A percentile compares a stretch with the other conserved stretches of the same genome.
Conservation (phyloP, 495 filamentous ascomycete genomes). For the Chaetomidium leptoderma region DNA sequence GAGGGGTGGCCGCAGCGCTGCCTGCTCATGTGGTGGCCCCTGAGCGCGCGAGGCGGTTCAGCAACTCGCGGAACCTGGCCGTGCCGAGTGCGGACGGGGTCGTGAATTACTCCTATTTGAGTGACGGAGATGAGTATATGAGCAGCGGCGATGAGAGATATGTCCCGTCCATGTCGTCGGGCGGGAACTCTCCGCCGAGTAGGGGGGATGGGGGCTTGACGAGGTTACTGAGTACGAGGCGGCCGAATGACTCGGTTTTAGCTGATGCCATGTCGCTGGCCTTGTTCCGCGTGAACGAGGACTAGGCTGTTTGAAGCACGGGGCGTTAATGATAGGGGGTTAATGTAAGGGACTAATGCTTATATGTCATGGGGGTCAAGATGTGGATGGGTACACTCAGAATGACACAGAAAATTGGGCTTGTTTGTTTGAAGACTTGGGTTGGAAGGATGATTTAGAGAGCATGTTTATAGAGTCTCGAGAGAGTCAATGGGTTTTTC, state of each 20-base stretch:
- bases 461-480: too few species aligned
- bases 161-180: constrained; percentile 1
- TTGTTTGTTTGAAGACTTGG: too few species aligned
- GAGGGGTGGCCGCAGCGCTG: background rate
- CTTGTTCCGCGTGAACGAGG: constrained; percentile 23
- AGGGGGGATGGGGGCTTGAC: constrained; percentile 25
- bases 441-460: too few species aligned
- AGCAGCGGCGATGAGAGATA: constrained; percentile 11
- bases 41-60: constrained; percentile 10
- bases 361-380: too few species aligned
- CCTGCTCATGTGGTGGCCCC: background rate
- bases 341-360: too few species aligned
- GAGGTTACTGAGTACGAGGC: constrained; percentile 30
- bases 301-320: too few species aligned
- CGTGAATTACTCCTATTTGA: background rate
- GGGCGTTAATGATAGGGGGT: too few species aligned
- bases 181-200: background rate
- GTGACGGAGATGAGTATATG: constrained; percentile 3
- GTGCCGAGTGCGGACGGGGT: constrained; percentile 13
- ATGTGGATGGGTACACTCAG: too few species aligned
- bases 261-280: constrained; percentile 35
- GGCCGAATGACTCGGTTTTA: constrained; percentile 25
- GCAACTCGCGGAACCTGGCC: constrained; percentile 13
- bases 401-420: too few species aligned
- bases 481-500: too few species aligned